phyloP scores from a whole-genome alignment of 106 monocot genomes.

The Dactylorhiza incarnata region DNA sequence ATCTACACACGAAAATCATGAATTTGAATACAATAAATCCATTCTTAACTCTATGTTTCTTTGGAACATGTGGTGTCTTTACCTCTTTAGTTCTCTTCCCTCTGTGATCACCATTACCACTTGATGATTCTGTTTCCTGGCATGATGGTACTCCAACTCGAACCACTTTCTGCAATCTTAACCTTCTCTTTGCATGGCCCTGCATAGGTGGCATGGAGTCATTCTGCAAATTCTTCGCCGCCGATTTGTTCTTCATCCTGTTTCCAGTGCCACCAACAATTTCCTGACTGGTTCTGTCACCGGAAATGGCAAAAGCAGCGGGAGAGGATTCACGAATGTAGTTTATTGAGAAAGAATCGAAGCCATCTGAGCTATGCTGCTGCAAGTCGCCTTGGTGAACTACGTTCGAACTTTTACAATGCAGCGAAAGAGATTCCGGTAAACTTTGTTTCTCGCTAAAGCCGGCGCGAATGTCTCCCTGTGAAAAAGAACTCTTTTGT shows the following conservation, averaged over 20 bases:
- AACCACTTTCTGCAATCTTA: slow-evolving; percentile 1
- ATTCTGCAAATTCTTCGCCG: background rate
- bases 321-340: background rate
- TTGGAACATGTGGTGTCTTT: background rate
- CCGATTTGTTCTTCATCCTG: background rate
- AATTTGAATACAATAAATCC: background rate
- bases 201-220: background rate
- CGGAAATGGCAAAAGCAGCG: background rate
- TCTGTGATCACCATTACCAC: background rate
- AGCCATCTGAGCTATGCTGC: background rate
- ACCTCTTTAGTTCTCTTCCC: slow-evolving; percentile 3
- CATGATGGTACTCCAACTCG: background rate
- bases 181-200: slow-evolving; percentile 5
- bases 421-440: background rate
- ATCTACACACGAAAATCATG: slow-evolving; percentile 5
- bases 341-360: background rate
- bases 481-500: background rate
- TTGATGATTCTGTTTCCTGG: background rate
- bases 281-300: background rate
- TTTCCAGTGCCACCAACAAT: background rate
- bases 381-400: background rate
- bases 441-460: background rate
- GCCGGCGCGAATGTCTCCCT: background rate
- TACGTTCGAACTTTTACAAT: background rate
- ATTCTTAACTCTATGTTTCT: background rate